Evolutionary conservation across 257 asterid genomes (phyloP).

Genomic region (Eustoma russellianum): DNA sequence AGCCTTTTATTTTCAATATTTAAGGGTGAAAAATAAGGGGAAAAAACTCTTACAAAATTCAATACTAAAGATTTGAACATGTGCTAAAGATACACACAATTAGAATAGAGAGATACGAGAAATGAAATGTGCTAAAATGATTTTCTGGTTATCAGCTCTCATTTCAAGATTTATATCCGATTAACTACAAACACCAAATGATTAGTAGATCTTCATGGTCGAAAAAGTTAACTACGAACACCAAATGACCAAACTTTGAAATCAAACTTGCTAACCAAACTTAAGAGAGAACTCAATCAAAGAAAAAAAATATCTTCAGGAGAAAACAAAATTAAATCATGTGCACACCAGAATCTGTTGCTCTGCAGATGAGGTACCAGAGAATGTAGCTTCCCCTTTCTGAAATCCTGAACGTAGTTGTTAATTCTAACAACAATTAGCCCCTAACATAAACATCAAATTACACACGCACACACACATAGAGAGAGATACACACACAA

Average conservation of each 20-base stretch:
- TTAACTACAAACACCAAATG: no score
- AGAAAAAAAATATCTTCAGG: neutral
- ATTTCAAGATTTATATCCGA: no score
- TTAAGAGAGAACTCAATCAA: neutral
- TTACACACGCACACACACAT: no score
- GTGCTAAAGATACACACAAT: neutral
- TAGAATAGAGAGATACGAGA: no score
- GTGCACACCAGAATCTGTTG: conserved; percentile 87
- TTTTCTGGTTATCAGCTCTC: no score
- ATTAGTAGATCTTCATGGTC: no score
- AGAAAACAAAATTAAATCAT: conserved; percentile 9
- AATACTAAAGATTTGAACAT: neutral
- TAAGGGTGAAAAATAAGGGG: neutral
- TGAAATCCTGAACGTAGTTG: conserved; percentile 40
- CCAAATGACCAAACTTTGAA: no score
- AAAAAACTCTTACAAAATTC: neutral
- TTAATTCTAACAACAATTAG: conserved; percentile 9
- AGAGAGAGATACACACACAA: no score
- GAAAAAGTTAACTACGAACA: no score
- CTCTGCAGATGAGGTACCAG: conserved; percentile 72
- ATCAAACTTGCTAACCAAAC: neutral
- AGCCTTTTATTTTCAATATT: no score
- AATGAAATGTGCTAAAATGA: no score
- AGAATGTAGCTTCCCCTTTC: conserved; percentile 50
- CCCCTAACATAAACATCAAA: conserved; percentile 4